Base-by-base conservation (phyloP, 1,284 basidiomycete species). In the Cryptococcus jaspeensis region DNA sequence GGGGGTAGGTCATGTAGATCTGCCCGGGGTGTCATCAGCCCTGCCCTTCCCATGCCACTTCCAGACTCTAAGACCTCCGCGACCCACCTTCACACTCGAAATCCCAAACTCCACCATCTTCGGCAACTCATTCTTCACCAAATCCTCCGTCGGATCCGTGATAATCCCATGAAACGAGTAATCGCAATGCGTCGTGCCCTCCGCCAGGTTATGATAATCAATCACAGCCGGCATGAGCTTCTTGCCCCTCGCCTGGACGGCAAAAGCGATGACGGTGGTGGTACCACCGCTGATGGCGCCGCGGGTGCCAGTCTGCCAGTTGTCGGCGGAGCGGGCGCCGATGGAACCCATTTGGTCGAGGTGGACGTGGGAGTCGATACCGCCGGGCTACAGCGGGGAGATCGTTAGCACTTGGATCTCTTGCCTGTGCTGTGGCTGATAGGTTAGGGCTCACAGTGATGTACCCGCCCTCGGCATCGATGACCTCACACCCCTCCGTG, bases 1-100 rank as follows among this genome's bases (percentile, higher is more conserved):
- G 37, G 35, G 45, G 52, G 36, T 64, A 64, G 2, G 62, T 64
- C 62, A 64, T 59, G 44, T 59, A 64, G 18, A 63, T 47, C 59
- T 60, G 60, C 39, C 47, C n/a, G n/a, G n/a, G n/a, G n/a, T n/a
- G n/a, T n/a, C n/a, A n/a, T n/a, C n/a, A n/a, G n/a, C 28, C 28
- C 28, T 9, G 5, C 28, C 28, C 28, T 9, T 9, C 28, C 28
- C 28, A 9, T 9, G 28, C 9, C 28, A 32, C 5, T 32, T 9
- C 9, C 28, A 32, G 28, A 4, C 5, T 5, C 28, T 5, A 32
- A 32, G 22, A 46, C 49, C 8, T 46, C 51, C 18, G 47, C 46
- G 7, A 56, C 59, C 49, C 60, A 61, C 22, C 59, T 49, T 25
- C 53, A 39, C n/a, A 55, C 53, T 32, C 13, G 59, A 57, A n/a